Evolutionary conservation across 1,139 yeast genomes (phyloP), one percentile per base, ranked within the genome.

Genomic region (Magnusiomyces sp.): DNA sequence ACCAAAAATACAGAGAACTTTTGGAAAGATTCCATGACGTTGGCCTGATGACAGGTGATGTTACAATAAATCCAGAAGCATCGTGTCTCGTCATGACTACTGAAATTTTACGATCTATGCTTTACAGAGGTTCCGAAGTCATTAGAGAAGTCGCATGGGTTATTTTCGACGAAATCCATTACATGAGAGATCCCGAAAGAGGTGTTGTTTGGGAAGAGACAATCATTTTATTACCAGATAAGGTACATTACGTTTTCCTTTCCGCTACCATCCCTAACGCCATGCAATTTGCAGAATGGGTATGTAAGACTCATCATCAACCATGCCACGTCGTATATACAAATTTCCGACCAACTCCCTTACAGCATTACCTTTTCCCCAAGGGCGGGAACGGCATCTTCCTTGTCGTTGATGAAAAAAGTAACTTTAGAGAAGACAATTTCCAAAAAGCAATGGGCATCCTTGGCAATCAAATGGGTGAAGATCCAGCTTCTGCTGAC

Each of bases 191-290:
- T 70, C 85, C 87, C 52, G 96, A 89, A 62, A 79, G 99, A 66
- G 99, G 99, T 63, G 98, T 92, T 34, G 99, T 92, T 5, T 92
- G 99, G 99, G 99, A 92, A 69, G 99, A 92, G 66, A 95, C 94
- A 7, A 92, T 92, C 54, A 92, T 92, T 58, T 81, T 92, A 88
- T 73, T 92, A 43, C 99, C 99, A 0, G 97, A 90, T 42, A 95
- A 90, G 66, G 95, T 92, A 49, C 89, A 87, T 59, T 85, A 85
- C 62, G 88, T 90, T 53, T 72, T 90, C 49, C 70, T 90, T 42
- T 89, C 97, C 13, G 99, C 99, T 47, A 92, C 99, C 2, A 94
- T 92, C 56, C 98, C 99, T 38, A 92, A 92, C 66, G 96, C 98
- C 3, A 85, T 88, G 84, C 97, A 92, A 65, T 92, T 92, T 72